Evolutionary conservation across 176 grass and related monocot genomes (phyloP).

Genomic region (Aegilops sharonensis): DNA sequence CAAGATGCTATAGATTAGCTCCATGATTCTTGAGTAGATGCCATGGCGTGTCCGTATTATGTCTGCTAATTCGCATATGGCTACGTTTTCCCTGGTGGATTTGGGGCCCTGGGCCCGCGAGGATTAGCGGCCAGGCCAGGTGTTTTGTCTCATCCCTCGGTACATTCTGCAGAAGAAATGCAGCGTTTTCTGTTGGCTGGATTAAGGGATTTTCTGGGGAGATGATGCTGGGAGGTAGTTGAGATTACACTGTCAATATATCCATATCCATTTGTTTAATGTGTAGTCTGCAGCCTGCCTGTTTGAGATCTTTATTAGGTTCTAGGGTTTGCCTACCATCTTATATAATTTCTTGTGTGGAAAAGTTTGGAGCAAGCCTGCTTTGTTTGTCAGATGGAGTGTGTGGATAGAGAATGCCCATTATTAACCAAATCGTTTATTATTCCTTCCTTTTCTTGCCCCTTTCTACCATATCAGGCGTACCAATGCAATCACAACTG

Average conservation of each 20-base stretch:
- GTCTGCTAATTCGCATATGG: neutral
- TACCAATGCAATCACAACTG: neutral
- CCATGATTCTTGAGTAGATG: conserved; percentile 30
- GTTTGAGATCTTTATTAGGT: conserved; percentile 17
- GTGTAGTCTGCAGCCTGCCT: conserved; percentile 31
- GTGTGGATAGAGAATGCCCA: neutral
- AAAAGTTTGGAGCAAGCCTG: neutral
- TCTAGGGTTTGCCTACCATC: conserved; percentile 12
- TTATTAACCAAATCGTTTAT: neutral
- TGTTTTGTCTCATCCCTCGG: conserved; percentile 39
- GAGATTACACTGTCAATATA: conserved; percentile 30
- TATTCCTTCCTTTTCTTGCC: neutral
- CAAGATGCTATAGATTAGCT: conserved; percentile 36
- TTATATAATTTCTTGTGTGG: neutral
- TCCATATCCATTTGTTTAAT: neutral
- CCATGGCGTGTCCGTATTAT: conserved; percentile 34
- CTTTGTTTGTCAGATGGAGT: neutral
- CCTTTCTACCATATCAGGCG: neutral
- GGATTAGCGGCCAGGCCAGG: conserved; percentile 20
- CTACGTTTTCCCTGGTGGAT: conserved; percentile 24
- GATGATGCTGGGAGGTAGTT: conserved; percentile 24
- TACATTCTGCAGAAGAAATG: conserved; percentile 28
- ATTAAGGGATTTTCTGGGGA: conserved; percentile 20
- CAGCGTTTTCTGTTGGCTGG: conserved; percentile 30
- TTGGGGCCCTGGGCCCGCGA: neutral